Base-by-base conservation (phyloP, 257 asterid genomes). In the Lantana camara region DNA sequence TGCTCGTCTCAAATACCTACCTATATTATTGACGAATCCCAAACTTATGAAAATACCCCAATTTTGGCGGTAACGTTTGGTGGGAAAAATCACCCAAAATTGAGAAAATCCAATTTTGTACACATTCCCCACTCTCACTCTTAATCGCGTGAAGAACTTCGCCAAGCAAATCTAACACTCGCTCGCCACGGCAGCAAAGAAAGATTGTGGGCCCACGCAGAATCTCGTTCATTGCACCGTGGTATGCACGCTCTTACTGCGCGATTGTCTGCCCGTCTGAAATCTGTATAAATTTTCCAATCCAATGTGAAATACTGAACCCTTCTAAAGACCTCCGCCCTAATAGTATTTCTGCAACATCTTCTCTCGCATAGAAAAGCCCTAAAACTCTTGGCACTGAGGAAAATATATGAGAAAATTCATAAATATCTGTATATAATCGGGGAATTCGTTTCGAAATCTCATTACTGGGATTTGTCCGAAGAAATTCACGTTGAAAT, bases 11-110 rank as follows among this genome's bases (percentile, higher is more conserved):
- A n/a, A n/a, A n/a, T n/a, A n/a, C n/a, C n/a, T n/a, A n/a, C n/a
- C n/a, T n/a, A n/a, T n/a, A n/a, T n/a, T n/a, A n/a, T n/a, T n/a
- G n/a, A n/a, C n/a, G n/a, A n/a, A n/a, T n/a, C n/a, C n/a, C 54
- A 60, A 55, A 67, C 51, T 56, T 60, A 68, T 27, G 64, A 64
- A 77, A 60, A 68, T 48, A 57, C 48, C 57, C 59, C 69, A 58
- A 73, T 71, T 77, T 82, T 85, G 94, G 95, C 97, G 95, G 91
- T 85, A 84, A 85, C 67, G 77, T 74, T 78, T 52, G 80, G 82
- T 79, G 89, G 85, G 83, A 66, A 80, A 74, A 70, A 73, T 64
- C 73, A 69, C 64, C 59, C 75, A 79, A 81, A 70, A n/a, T 27
- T 49, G 37, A 50, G 65, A 60, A 71, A 61, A 73, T 45, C 68